Evolutionary conservation across 345 rosid species (phyloP), one percentile per base, ranked within the genome.

Genomic region (Hypericum perforatum): DNA sequence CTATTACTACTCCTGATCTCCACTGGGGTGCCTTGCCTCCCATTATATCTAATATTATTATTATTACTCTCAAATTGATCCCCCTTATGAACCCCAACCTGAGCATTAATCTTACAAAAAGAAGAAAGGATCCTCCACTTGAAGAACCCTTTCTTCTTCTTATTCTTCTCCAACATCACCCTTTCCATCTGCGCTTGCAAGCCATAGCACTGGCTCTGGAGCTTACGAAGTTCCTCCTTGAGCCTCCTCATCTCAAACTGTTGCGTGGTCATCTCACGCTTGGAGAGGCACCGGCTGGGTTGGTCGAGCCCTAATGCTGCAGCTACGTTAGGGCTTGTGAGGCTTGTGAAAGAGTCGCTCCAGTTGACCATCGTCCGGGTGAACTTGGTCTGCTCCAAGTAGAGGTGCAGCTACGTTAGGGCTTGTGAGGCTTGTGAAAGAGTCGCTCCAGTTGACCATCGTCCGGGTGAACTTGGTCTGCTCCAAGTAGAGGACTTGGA

Each of bases 401-500:
- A n/a, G n/a, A n/a, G n/a, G n/a, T 22, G 32, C 32, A 22, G 32
- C 32, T 22, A 22, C 32, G 55, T 52, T 67, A 1, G 89, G 95
- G 74, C 86, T 78, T 43, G 82, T 74, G 11, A 72, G 42, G 8
- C 81, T 66, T 14, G 39, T 71, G 37, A 81, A 84, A 1, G 87
- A 91, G 38, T 82, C 80, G 29, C 81, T 81, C 88, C 94, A 81
- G 6, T 87, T 86, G 0, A 74, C 54, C 39, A 82, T 76, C 9
- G 73, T 69, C 16, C 50, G 13, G 22, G 57, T 78, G 32, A 80
- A 68, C 68, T 85, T 87, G 57, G 71, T 66, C 68, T 87, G 96
- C 58, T 87, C 95, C 0, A 84, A 72, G 66, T 81, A 73, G 9
- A 91, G 61, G 51, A 87, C 90, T 60, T 91, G 92, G 32, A 91